phyloP scores from a whole-genome alignment of 345 rosid genomes.

The Boechera stricta region DNA sequence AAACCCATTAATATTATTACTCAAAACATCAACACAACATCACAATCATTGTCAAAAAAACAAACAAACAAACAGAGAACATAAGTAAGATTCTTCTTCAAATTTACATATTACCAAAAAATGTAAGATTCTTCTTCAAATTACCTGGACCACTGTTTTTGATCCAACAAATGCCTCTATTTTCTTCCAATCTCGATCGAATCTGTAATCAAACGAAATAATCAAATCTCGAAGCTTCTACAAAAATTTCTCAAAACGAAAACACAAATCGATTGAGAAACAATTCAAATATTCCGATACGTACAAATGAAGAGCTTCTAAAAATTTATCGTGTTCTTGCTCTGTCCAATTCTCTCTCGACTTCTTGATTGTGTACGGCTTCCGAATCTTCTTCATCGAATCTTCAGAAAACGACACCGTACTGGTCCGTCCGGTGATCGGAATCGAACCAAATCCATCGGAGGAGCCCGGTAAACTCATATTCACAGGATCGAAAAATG shows the following conservation, averaged over 20 bases:
- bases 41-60: neutral
- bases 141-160: slow-evolving; percentile 91
- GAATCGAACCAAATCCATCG: slow-evolving; percentile 10
- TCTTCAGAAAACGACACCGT: slow-evolving; percentile 57
- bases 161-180: slow-evolving; percentile 97
- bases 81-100: neutral
- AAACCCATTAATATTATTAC: neutral
- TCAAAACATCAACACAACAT: slow-evolving; percentile 23
- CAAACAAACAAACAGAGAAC: neutral
- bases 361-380: slow-evolving; percentile 91
- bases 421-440: slow-evolving; percentile 26
- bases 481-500: slow-evolving; percentile 61
- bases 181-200: slow-evolving; percentile 99
- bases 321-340: slow-evolving; percentile 90
- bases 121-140: neutral
- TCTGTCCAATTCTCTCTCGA: slow-evolving; percentile 98
- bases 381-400: slow-evolving; percentile 73
- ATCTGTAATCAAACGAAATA: slow-evolving; percentile 49
- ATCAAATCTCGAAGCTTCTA: neutral
- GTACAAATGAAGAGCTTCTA: slow-evolving; percentile 94
- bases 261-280: slow-evolving; percentile 4
- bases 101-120: neutral
- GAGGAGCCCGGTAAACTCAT: slow-evolving; percentile 52
- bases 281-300: slow-evolving; percentile 16
- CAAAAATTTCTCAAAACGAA: neutral